phyloP scores from a whole-genome alignment of 768 basidiomycete species.

The Galerina sulciceps region DNA sequence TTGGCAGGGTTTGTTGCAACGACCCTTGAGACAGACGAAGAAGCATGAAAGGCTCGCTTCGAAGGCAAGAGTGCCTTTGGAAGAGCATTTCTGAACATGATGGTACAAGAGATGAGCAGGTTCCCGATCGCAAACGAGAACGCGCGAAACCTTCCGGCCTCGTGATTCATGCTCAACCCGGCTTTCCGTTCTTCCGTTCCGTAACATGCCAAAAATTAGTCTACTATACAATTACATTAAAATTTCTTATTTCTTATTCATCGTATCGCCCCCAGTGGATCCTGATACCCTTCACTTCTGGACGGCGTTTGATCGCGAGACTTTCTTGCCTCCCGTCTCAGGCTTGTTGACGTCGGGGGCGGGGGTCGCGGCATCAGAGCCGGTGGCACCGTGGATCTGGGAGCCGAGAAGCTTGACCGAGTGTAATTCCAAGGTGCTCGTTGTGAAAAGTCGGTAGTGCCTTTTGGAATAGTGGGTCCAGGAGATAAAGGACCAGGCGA shows the following conservation, averaged over 20 bases:
- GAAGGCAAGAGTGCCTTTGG: conserved; percentile 53
- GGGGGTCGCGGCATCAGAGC: conserved; percentile 56
- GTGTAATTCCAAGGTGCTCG: conserved; percentile 64
- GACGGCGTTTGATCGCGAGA: conserved; percentile 33
- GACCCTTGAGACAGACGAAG: conserved; percentile 61
- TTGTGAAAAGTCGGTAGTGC: conserved; percentile 13
- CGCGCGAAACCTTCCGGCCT: conserved; percentile 38
- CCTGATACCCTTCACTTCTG: conserved; percentile 31
- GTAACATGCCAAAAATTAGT: neutral
- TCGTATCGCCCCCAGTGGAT: conserved; percentile 46
- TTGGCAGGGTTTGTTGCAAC: conserved; percentile 76
- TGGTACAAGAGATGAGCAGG: conserved; percentile 21
- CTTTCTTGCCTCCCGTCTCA: conserved; percentile 31
- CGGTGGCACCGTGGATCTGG: conserved; percentile 33
- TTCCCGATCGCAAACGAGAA: conserved; percentile 29
- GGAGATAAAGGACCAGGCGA: conserved; percentile 18
- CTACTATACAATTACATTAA: conserved; percentile 18
- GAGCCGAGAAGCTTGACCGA: conserved; percentile 48
- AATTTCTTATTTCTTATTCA: conserved; percentile 17
- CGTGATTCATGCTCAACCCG: conserved; percentile 38
- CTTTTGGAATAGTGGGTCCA: conserved; percentile 16
- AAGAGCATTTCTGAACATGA: conserved; percentile 72
- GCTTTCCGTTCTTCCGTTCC: conserved; percentile 17
- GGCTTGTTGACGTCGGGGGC: conserved; percentile 48
- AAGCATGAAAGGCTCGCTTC: conserved; percentile 68